phyloP scores from a whole-genome alignment of 192 early-diverging fungal genomes.

The Paraglomus occultum region DNA sequence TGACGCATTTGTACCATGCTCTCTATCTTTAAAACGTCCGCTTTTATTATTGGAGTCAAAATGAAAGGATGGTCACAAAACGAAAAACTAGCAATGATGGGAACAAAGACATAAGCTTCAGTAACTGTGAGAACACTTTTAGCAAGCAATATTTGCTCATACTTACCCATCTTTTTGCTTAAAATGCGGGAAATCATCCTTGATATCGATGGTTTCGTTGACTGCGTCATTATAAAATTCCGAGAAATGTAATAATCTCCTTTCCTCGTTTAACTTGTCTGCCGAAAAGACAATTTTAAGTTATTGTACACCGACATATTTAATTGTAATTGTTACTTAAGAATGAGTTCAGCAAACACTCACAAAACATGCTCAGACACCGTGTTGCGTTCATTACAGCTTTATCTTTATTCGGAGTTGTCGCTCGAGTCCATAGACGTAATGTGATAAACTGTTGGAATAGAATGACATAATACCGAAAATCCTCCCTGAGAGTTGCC shows the following conservation, averaged over 20 bases:
- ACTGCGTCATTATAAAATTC: constrained; percentile 70
- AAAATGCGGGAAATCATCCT: constrained; percentile 73
- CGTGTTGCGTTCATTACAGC: constrained; percentile 32
- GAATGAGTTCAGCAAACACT: not conserved
- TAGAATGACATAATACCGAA: constrained; percentile 36
- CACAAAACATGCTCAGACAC: constrained; percentile 37
- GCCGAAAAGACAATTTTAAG: constrained; percentile 33
- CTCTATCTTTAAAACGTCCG: constrained; percentile 70
- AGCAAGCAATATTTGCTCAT: too few relatives aligned
- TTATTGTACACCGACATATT: not conserved
- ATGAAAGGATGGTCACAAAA: constrained; percentile 78
- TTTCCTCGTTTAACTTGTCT: constrained; percentile 63
- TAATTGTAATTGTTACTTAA: not conserved
- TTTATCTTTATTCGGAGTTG: constrained; percentile 35
- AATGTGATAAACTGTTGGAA: constrained; percentile 37
- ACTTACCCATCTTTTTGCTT: constrained; percentile 38
- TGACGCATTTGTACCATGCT: constrained; percentile 70
- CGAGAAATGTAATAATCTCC: constrained; percentile 53
- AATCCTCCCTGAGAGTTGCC: constrained; percentile 34
- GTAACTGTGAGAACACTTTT: too few relatives aligned
- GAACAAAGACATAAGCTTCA: too few relatives aligned
- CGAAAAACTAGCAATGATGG: constrained; percentile 45
- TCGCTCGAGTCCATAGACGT: constrained; percentile 31
- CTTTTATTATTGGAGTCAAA: constrained; percentile 68
- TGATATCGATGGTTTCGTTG: constrained; percentile 71